Evolutionary conservation across 2,329 filamentous ascomycete species (phyloP), one percentile per base, ranked within the genome.

Genomic region (Fusarium fracticaudum): DNA sequence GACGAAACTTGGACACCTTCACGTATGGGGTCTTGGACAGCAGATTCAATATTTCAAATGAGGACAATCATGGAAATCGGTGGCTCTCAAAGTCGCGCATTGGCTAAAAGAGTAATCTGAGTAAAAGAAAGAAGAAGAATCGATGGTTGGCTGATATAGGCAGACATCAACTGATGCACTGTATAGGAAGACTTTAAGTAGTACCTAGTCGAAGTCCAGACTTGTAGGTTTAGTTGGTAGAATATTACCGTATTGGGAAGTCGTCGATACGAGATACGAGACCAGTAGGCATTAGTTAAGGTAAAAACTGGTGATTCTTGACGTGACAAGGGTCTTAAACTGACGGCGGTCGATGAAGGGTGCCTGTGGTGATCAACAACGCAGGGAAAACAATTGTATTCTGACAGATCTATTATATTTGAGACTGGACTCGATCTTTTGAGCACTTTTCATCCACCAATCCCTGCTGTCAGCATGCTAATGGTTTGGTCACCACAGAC

Each of bases 241-340:
- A 31, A 29, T 40, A 53, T 66, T 26, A 44, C 40, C 35, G 18
- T 44, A 51, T 37, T 29, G 37, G 41, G 50, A 50, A 59, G 41
- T 50, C n/a, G n/a, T 64, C 20, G 33, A 73, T 75, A 71, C 72
- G 62, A 64, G 43, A 73, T 75, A 75, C 66, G 69, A 67, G 69
- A 64, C 72, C 70, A 73, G 33, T 13, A 31, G 35, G 47, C 37
- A 65, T 62, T 24, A 47, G 33, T 35, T 17, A 15, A 47, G 20
- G 45, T 29, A 31, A 47, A 29, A 64, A 24, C n/a, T 45, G 17
- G 47, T 43, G 37, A 35, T 58, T 64, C 38, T 43, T 38, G 55
- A 41, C n/a, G 47, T 44, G 60, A 45, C 53, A 50, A 50, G 38
- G 60, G 44, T 40, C 43, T 58, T 72, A 53, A 53, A 55, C 60